Conservation (phyloP, 2,329 filamentous ascomycete genomes). For the Paraconiothyrium sp. region DNA sequence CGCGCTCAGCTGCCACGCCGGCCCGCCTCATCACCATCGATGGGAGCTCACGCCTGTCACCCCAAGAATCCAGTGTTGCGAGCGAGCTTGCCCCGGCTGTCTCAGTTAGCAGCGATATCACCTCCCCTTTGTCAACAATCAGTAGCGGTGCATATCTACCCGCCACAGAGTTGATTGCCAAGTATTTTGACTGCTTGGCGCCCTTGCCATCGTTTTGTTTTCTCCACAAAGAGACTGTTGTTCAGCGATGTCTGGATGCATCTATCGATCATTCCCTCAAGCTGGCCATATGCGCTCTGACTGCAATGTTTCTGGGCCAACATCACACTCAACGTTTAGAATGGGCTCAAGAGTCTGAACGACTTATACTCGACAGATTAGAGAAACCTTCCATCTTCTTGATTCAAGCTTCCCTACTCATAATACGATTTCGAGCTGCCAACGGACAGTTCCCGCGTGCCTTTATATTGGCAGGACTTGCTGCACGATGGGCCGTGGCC, state of each 20-base stretch:
- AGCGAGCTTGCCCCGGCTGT: not conserved
- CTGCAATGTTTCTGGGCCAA: not conserved
- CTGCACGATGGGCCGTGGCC: slow-evolving; percentile 10
- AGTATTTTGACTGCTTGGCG: slow-evolving; percentile 2
- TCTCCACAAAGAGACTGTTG: slow-evolving; percentile 10
- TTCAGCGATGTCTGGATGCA: slow-evolving; percentile 7
- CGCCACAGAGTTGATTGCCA: not conserved
- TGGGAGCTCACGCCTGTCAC: not conserved
- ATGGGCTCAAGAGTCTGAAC: slow-evolving; percentile 8
- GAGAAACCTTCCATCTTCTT: slow-evolving; percentile 10
- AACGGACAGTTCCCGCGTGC: slow-evolving; percentile 5
- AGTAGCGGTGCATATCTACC: not conserved
- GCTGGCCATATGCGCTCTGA: slow-evolving; percentile 6
- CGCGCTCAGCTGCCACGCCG: not conserved
- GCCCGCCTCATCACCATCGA: not conserved
- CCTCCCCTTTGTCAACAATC: slow-evolving; percentile 1
- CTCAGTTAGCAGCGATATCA: not conserved
- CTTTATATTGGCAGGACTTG: slow-evolving; percentile 4
- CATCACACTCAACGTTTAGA: not conserved
- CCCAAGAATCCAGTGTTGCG: not conserved
- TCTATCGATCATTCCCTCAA: slow-evolving; percentile 1
- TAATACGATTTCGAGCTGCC: slow-evolving; percentile 2
- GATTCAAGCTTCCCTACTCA: slow-evolving; percentile 8
- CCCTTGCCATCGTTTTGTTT: slow-evolving; percentile 4
- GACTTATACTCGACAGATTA: slow-evolving; percentile 7